Conservation (phyloP, 2,329 filamentous ascomycete species). For the Xylaria polymorpha region DNA sequence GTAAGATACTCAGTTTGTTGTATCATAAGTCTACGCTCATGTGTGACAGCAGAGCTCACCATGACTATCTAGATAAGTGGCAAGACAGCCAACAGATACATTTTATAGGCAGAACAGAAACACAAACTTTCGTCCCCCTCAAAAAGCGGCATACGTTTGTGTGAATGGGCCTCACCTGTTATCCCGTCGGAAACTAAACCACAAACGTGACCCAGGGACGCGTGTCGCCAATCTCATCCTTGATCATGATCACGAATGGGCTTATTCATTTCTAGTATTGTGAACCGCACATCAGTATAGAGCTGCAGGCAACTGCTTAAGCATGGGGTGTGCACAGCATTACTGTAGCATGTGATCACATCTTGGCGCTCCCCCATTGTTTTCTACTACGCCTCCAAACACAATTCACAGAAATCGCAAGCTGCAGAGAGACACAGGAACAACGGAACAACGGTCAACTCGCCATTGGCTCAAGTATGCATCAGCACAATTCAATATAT, state of each 20-base stretch:
- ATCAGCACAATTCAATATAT: not conserved
- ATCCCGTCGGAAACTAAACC: not conserved
- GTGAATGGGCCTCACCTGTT: not conserved
- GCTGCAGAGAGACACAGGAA: slow-evolving; percentile 16
- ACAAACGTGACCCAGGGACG: slow-evolving; percentile 1
- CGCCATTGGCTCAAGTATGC: slow-evolving; percentile 1
- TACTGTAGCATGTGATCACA: slow-evolving; percentile 32
- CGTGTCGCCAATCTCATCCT: not conserved
- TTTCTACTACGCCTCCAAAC: slow-evolving; percentile 3
- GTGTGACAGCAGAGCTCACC: not conserved
- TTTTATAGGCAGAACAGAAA: not conserved
- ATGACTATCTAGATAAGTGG: not conserved
- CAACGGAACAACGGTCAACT: slow-evolving; percentile 16
- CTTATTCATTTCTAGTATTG: slow-evolving; percentile 2
- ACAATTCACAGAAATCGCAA: not conserved
- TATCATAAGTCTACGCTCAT: not conserved
- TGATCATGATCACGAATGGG: not conserved
- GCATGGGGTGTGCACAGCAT: slow-evolving; percentile 4
- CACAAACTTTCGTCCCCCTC: not conserved
- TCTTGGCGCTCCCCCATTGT: slow-evolving; percentile 18
- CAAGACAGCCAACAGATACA: not conserved
- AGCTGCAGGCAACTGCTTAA: slow-evolving; percentile 24
- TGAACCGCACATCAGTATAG: slow-evolving; percentile 10
- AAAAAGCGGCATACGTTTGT: not conserved
- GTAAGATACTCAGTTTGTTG: not conserved